Conservation (phyloP, 441 rosid species). For the California macrophylla region DNA sequence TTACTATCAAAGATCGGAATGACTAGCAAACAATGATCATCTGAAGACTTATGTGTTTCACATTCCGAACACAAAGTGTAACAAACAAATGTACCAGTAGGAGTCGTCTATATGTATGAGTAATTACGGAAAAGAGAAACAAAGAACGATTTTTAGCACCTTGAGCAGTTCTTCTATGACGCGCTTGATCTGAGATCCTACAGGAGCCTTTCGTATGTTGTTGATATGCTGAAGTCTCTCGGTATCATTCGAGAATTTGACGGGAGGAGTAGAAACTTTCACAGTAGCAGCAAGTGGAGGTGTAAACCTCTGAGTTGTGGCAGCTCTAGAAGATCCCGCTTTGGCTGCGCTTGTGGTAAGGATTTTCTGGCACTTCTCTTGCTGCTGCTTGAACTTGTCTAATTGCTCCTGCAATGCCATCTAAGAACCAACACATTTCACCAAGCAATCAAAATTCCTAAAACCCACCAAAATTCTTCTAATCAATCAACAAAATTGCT, state of each 20-base stretch:
- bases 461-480: neutral
- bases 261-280: slow-evolving; percentile 36
- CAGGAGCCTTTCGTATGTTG: slow-evolving; percentile 59
- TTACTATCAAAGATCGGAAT: neutral
- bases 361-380: slow-evolving; percentile 54
- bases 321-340: slow-evolving; percentile 29
- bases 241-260: slow-evolving; percentile 68
- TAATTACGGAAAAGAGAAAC: neutral
- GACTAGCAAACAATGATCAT: neutral
- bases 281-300: slow-evolving; percentile 28
- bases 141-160: slow-evolving; percentile 25
- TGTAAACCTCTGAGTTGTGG: slow-evolving; percentile 20
- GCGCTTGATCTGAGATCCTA: slow-evolving; percentile 86
- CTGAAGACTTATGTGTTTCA: neutral
- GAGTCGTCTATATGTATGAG: neutral
- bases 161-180: slow-evolving; percentile 55
- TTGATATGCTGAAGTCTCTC: slow-evolving; percentile 60
- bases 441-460: neutral
- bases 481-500: no score
- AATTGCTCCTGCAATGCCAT: slow-evolving; percentile 54
- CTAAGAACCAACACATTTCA: slow-evolving; percentile 13
- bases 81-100: neutral
- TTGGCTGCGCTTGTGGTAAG: slow-evolving; percentile 48
- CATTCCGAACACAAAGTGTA: neutral
- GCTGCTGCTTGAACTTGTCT: slow-evolving; percentile 58